These are phyloP conservation scores for Botrytis porri DNA, from an alignment of 2,329 filamentous ascomycete genomes.

Conservation along the genomic window DNA sequence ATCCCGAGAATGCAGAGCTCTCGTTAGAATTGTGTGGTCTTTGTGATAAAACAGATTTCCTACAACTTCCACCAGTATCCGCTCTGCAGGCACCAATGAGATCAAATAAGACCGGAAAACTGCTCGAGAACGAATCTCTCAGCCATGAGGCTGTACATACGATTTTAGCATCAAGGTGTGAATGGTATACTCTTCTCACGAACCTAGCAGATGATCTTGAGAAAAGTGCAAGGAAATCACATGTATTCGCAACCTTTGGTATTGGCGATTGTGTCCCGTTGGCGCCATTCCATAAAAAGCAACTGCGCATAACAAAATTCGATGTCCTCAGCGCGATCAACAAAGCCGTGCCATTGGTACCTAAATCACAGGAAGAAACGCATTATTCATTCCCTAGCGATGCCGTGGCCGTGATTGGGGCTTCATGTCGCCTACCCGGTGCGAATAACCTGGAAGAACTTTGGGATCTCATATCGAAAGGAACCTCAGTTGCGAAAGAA, in stretches of 20 bases:
- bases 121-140: neutral
- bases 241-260: constrained; percentile 2
- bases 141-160: constrained; percentile 3
- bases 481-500: constrained; percentile 40
- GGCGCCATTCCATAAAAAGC: neutral
- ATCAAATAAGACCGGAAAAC: constrained; percentile 2
- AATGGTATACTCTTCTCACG: constrained; percentile 20
- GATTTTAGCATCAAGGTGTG: constrained; percentile 20
- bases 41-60: neutral
- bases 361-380: neutral
- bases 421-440: constrained; percentile 52
- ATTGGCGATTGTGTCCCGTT: constrained; percentile 10
- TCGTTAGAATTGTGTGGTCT: constrained; percentile 9
- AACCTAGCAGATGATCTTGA: constrained; percentile 16
- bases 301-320: neutral
- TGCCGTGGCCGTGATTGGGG: constrained; percentile 49
- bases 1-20: constrained; percentile 20
- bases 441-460: constrained; percentile 56
- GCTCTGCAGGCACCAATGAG: neutral
- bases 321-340: neutral
- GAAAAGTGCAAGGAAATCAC: neutral
- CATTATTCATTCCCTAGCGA: constrained; percentile 7
- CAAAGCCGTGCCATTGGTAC: neutral
- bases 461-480: constrained; percentile 72
- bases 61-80: neutral